These are phyloP conservation scores for Peronospora tabacina DNA, from an alignment of 352 stramenopile genomes.

Conservation along the genomic window DNA sequence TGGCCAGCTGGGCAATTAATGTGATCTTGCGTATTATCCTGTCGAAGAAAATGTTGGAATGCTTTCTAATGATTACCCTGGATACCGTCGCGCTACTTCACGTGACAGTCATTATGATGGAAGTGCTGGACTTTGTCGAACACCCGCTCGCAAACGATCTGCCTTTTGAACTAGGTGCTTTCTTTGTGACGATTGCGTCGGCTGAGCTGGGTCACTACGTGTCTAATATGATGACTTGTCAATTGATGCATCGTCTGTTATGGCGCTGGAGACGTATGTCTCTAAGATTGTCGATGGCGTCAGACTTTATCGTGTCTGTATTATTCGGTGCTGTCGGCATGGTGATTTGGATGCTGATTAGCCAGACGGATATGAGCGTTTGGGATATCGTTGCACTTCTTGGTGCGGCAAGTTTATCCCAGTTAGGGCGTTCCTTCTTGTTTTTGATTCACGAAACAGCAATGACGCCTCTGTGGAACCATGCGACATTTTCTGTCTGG, in stretches of 20 bases:
- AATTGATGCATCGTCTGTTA: constrained; percentile 2
- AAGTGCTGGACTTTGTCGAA: constrained; percentile 46
- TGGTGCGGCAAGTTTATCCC: constrained; percentile 27
- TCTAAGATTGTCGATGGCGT: neutral
- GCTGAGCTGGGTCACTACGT: constrained; percentile 31
- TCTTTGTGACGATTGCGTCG: constrained; percentile 40
- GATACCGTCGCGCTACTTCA: constrained; percentile 51
- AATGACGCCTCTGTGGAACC: constrained; percentile 14
- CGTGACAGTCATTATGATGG: constrained; percentile 57
- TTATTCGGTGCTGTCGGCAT: constrained; percentile 12
- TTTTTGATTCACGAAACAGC: constrained; percentile 39
- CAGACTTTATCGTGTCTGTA: constrained; percentile 23
- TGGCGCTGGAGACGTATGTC: constrained; percentile 14
- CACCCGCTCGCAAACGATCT: constrained; percentile 32
- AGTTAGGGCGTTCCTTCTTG: constrained; percentile 33
- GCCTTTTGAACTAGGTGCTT: constrained; percentile 34
- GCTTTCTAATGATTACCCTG: constrained; percentile 40
- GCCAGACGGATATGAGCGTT: constrained; percentile 12
- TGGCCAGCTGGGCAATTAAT: constrained; percentile 39
- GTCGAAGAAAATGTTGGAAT: constrained; percentile 51
- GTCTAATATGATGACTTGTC: constrained; percentile 11
- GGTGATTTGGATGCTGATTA: constrained; percentile 19
- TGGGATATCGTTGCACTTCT: constrained; percentile 36
- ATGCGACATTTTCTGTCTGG: constrained; percentile 25
- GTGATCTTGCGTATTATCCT: constrained; percentile 50